Conservation (phyloP, 495 filamentous ascomycete species). For the Talaromyces proteolyticus region DNA sequence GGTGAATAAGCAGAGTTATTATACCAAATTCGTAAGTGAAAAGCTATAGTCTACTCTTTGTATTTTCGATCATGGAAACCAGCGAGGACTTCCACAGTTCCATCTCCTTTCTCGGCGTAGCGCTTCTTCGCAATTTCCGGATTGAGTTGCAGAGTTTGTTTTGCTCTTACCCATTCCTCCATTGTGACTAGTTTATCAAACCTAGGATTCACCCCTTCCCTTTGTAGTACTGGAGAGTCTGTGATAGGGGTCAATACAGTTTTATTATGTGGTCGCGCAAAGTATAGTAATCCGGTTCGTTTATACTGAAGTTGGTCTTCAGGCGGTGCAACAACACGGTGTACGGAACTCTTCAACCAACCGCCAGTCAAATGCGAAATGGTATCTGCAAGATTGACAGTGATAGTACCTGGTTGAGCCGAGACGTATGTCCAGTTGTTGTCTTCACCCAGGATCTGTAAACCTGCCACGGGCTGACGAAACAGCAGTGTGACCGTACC, state of each 20-base stretch:
- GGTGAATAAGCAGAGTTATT: too few species aligned
- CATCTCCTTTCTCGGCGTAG: conserved; percentile 4
- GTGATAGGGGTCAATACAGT: conserved; percentile 4
- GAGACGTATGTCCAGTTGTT: conserved; percentile 23
- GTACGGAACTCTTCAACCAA: conserved; percentile 39
- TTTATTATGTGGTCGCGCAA: conserved; percentile 34
- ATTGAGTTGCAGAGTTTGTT: conserved; percentile 5
- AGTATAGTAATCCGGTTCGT: conserved; percentile 43
- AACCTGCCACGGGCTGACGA: conserved; percentile 48
- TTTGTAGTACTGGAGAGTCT: conserved; percentile 4
- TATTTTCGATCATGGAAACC: conserved; percentile 3
- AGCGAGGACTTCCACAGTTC: conserved; percentile 3
- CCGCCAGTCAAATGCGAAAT: conserved; percentile 38
- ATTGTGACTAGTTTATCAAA: conserved; percentile 5
- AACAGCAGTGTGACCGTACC: conserved; percentile 41
- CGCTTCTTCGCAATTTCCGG: conserved; percentile 5
- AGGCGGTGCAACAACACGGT: conserved; percentile 43
- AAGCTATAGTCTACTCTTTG: conserved; percentile 4
- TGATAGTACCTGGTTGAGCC: conserved; percentile 30
- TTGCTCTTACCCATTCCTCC: conserved; percentile 8
- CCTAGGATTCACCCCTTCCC: background rate
- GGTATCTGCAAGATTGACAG: conserved; percentile 43
- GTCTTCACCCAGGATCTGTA: conserved; percentile 33
- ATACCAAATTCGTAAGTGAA: too few species aligned
- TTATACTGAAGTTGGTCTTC: conserved; percentile 40